Evolutionary conservation across 1,284 basidiomycete species (phyloP).

Genomic region (Malassezia pachydermatis): DNA sequence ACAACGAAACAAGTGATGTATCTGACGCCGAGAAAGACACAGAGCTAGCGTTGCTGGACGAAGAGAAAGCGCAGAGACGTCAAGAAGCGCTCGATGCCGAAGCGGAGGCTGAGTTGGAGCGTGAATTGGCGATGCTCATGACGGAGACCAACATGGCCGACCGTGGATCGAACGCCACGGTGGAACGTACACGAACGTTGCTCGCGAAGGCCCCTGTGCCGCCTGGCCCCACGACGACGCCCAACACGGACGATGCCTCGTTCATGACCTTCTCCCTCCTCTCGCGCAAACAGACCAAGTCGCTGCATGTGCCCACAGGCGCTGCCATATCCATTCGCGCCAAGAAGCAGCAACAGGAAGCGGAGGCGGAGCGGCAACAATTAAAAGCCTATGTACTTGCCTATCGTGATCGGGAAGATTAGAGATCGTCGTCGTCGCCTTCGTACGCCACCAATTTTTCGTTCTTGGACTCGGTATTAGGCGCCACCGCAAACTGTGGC

Average conservation of each 20-base stretch:
- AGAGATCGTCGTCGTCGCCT: slow-evolving; percentile 3
- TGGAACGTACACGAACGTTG: slow-evolving; percentile 5
- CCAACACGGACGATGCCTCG: not conserved
- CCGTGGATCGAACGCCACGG: slow-evolving; percentile 50
- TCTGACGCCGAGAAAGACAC: slow-evolving; percentile 17
- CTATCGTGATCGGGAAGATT: slow-evolving; percentile 18
- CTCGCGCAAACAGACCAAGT: slow-evolving; percentile 64
- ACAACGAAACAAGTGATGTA: not conserved
- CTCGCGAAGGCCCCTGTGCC: not conserved
- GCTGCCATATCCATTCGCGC: slow-evolving; percentile 39
- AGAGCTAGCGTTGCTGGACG: slow-evolving; percentile 18
- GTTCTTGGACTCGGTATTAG: slow-evolving; percentile 33
- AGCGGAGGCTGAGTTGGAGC: slow-evolving; percentile 83
- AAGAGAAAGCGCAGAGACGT: not conserved
- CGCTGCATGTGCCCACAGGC: slow-evolving; percentile 31
- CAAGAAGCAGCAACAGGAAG: slow-evolving; percentile 33
- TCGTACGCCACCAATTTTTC: slow-evolving; percentile 29
- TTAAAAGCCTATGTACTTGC: slow-evolving; percentile 41
- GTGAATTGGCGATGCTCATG: slow-evolving; percentile 85
- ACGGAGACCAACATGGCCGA: slow-evolving; percentile 53
- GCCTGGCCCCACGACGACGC: not conserved
- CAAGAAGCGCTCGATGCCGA: slow-evolving; percentile 54
- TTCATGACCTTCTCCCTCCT: slow-evolving; percentile 84
- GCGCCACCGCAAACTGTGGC: slow-evolving; percentile 65
- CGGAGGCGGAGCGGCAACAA: slow-evolving; percentile 36